Base-by-base conservation (phyloP, 2,329 filamentous ascomycete genomes). In the Chrysoporthe puriensis region DNA sequence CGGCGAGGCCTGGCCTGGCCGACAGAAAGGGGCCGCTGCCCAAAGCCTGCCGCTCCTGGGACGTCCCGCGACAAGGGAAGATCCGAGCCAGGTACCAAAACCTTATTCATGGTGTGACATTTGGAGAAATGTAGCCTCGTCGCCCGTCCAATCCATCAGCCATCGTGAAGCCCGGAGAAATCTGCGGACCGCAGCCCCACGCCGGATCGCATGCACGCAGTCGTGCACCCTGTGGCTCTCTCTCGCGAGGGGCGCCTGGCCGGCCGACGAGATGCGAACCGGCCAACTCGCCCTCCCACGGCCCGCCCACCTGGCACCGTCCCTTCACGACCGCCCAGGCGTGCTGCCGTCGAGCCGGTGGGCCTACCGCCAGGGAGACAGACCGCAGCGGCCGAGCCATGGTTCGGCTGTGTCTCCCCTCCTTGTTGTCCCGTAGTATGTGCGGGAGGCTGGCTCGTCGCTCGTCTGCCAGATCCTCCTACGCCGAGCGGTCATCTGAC, bases 41-140 rank as follows among this genome's bases (percentile, higher is more conserved):
- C n/a, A 26, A 26, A 26, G 26, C 26, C 26, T 26, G 26, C 26
- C 26, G 26, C 26, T 50, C 11, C 54, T 65, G 63, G 44, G 43
- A 59, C 54, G 18, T 58, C 54, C 63, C 54, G 54, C 48, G 63
- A 58, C 60, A 62, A 62, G 64, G 67, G 64, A 69, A 64, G 64
- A 69, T 63, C 67, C 64, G 67, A 66, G 64, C 60, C 64, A 69
- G 44, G 63, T 50, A 65, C 62, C 32, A 34, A 61, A 66, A 66
- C 50, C 63, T 60, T 63, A 63, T 42, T 54, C 21, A 42, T 58
- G 60, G 44, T 56, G 43, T 59, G 63, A 50, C 56, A 21, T 58
- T n/a, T 18, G 26, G 43, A 34, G 63, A 36, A 52, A 54, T 43
- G 54, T 42, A 11, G 34, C 43, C 52, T 26, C 42, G 21, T 26